Conservation (phyloP, 2,329 filamentous ascomycete genomes). For the Aspergillus ochraceus region DNA sequence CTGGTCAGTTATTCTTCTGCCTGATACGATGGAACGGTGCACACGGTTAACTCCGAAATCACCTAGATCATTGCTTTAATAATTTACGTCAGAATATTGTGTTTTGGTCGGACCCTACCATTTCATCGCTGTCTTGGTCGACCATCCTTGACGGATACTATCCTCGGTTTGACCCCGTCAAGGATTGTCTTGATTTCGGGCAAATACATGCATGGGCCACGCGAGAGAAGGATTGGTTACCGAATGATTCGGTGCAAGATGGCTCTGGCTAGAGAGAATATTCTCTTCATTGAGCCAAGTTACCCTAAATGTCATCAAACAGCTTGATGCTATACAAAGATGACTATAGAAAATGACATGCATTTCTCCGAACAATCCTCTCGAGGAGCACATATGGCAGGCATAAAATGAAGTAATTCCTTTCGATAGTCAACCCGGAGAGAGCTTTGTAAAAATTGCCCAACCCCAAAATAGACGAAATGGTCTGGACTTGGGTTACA, state of each 20-base stretch:
- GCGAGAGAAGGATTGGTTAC: not conserved
- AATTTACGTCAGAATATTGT: not conserved
- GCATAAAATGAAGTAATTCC: no score
- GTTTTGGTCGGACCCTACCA: not conserved
- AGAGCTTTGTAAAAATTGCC: no score
- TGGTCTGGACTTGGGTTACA: not conserved
- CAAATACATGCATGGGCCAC: not conserved
- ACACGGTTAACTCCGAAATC: not conserved
- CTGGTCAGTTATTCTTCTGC: not conserved
- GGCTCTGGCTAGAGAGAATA: not conserved
- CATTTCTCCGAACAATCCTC: not conserved
- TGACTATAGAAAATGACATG: not conserved
- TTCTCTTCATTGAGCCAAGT: not conserved
- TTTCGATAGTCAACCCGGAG: no score
- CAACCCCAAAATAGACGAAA: not conserved
- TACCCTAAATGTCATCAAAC: not conserved
- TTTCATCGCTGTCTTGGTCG: not conserved
- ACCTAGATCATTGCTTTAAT: not conserved
- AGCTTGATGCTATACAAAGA: not conserved
- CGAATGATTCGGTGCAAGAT: not conserved
- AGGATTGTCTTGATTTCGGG: not conserved
- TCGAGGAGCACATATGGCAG: not conserved
- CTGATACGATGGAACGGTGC: not conserved
- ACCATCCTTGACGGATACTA: not conserved
- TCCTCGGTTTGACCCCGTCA: not conserved